Evolutionary conservation across 768 basidiomycete species (phyloP), one percentile per base, ranked within the genome.

Genomic region (Rhizopogon vesiculosus): DNA sequence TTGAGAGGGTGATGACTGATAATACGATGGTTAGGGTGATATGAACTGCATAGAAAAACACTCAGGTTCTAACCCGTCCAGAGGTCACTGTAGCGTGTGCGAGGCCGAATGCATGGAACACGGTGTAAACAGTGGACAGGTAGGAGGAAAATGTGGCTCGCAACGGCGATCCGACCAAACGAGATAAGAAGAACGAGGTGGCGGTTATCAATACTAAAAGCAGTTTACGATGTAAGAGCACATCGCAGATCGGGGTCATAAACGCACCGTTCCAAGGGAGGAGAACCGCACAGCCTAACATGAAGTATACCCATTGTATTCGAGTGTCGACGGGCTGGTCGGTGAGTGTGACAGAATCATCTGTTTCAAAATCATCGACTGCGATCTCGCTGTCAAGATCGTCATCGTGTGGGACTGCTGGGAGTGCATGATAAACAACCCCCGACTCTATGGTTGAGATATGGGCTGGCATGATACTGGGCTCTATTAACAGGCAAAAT

Each of bases 181-280:
- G 78, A 1, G 89, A 82, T 33, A 87, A 67, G 67, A 96, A 91
- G 67, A 87, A 92, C 0, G 93, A 86, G 45, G 85, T 85, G 0
- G 88, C 91, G 31, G 91, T 96, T 19, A 97, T 93, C 65, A 94
- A 74, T 1, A 85, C 93, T 96, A 55, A 42, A 39, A 29, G 15
- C n/a, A 41, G 51, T 6, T 45, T 56, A 41, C 54, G 58, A 48
- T 53, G 19, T 10, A 12, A 35, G 44, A 41, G 6, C 45, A 44
- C 29, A 43, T 13, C 18, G 12, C 33, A 38, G 3, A 15, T 4
- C 3, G 19, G 10, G 19, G 51, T 46, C 51, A n/a, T 48, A 16
- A 44, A 62, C 79, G 64, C 66, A 93, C 93, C 92, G 65, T 94
- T 96, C 93, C 93, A 97, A 28, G 91, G 86, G n/a, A 97, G 71